Percentiles rank a stretch among this genome's conserved stretches.
Conservation (phyloP, 2,329 filamentous ascomycete species). For the Beauveria sp. region DNA sequence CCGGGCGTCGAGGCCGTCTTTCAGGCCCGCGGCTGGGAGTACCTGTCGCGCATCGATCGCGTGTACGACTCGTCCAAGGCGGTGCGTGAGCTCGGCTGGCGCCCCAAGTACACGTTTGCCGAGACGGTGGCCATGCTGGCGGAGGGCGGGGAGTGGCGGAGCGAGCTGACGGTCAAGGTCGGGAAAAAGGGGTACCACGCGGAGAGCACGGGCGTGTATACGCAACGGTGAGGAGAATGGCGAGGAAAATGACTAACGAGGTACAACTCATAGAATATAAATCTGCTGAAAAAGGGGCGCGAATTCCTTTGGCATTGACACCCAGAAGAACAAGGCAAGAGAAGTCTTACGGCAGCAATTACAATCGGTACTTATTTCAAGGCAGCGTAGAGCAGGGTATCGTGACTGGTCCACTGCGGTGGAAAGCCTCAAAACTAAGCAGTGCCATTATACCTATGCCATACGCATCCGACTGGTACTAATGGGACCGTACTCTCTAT, state of each 20-base stretch:
- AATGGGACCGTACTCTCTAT: not conserved
- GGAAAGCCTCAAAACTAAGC: too few relatives aligned
- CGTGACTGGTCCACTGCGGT: too few relatives aligned
- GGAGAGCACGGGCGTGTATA: conserved; percentile 36
- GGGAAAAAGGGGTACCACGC: conserved; percentile 39
- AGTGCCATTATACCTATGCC: too few relatives aligned
- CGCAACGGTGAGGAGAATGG: conserved; percentile 20
- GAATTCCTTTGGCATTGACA: too few relatives aligned
- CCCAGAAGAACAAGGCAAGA: too few relatives aligned
- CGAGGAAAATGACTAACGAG: not conserved
- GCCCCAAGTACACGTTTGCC: conserved; percentile 33
- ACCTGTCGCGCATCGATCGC: conserved; percentile 31
- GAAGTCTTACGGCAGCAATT: too few relatives aligned
- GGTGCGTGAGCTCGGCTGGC: conserved; percentile 34
- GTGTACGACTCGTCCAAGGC: conserved; percentile 39
- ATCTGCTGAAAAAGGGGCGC: too few relatives aligned
- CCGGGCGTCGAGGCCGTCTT: conserved; percentile 1
- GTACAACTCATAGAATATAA: too few relatives aligned
- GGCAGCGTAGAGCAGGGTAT: too few relatives aligned
- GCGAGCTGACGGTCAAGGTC: conserved; percentile 30
- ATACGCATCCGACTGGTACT: too few relatives aligned
- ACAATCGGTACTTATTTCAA: too few relatives aligned
- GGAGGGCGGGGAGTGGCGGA: conserved; percentile 30
- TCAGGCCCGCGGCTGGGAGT: conserved; percentile 26
- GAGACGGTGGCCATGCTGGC: conserved; percentile 26